These are phyloP conservation scores for Peterozyma xylosa DNA, from an alignment of 805 yeast genomes.

Conservation along the genomic window DNA sequence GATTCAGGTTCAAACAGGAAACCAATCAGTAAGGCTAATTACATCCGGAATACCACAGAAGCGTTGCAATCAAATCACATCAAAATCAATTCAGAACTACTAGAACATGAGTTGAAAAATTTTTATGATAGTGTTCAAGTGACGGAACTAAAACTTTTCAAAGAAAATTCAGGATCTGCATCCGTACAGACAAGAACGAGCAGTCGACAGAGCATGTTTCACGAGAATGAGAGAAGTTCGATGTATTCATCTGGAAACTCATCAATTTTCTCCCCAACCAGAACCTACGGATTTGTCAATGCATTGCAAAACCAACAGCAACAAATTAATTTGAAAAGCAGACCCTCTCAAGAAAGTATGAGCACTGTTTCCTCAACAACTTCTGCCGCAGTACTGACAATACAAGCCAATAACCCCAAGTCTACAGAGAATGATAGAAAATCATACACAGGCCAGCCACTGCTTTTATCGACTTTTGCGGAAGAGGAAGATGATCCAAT, in stretches of 20 bases:
- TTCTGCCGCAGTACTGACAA: background rate
- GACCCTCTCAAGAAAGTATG: background rate
- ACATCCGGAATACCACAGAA: constrained; percentile 40
- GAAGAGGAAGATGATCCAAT: background rate
- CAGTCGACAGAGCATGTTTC: background rate
- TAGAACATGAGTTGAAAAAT: constrained; percentile 29
- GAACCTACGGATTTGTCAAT: background rate
- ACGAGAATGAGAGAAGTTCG: background rate
- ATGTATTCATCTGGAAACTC: background rate
- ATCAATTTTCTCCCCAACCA: background rate
- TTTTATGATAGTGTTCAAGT: constrained; percentile 35
- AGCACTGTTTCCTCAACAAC: background rate
- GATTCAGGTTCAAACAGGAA: constrained; percentile 25
- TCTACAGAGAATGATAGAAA: background rate
- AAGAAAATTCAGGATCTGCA: background rate
- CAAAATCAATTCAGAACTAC: constrained; percentile 10
- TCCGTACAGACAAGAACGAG: too few species aligned
- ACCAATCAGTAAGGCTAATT: constrained; percentile 33
- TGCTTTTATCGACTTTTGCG: background rate
- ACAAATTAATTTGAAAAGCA: too few species aligned
- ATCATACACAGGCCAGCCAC: background rate
- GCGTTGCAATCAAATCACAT: constrained; percentile 30
- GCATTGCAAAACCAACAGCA: background rate
- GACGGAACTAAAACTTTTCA: constrained; percentile 21
- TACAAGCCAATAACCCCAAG: background rate